Percentiles rank a stretch among this genome's conserved stretches.
Evolutionary conservation across 345 rosid species (phyloP).

Genomic region (Pistacia vera): DNA sequence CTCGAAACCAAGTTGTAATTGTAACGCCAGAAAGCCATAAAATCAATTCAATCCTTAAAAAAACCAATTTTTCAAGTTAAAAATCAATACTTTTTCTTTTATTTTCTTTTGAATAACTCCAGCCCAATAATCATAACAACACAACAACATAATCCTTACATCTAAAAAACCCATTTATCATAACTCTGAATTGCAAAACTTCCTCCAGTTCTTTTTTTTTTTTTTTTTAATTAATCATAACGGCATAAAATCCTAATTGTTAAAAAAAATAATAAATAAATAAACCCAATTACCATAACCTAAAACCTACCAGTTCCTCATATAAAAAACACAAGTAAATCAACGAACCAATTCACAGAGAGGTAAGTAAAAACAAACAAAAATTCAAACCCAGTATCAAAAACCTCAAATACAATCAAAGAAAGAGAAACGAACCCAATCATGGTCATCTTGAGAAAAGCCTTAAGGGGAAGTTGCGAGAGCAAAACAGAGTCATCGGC

Average conservation of each 20-base stretch:
- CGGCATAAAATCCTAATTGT: neutral
- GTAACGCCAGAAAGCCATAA: neutral
- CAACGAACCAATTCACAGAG: neutral
- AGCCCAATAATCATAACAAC: too few relatives aligned
- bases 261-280: neutral
- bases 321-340: neutral
- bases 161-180: too few relatives aligned
- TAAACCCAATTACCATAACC: neutral
- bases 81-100: too few relatives aligned
- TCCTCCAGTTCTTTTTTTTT: neutral
- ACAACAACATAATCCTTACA: too few relatives aligned
- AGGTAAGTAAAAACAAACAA: neutral
- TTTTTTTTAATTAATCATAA: neutral
- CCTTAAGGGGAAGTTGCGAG: slow-evolving; percentile 74
- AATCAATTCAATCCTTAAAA: neutral
- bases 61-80: neutral
- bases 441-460: slow-evolving; percentile 96
- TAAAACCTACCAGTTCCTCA: neutral
- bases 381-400: slow-evolving; percentile 1
- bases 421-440: slow-evolving; percentile 56
- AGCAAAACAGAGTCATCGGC: slow-evolving; percentile 75
- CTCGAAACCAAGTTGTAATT: too few relatives aligned
- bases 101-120: too few relatives aligned
- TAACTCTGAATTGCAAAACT: too few relatives aligned
- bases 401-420: neutral